Evolutionary conservation across 2,329 filamentous ascomycete species (phyloP), one percentile per base, ranked within the genome.

Genomic region (Septoria petroselini): DNA sequence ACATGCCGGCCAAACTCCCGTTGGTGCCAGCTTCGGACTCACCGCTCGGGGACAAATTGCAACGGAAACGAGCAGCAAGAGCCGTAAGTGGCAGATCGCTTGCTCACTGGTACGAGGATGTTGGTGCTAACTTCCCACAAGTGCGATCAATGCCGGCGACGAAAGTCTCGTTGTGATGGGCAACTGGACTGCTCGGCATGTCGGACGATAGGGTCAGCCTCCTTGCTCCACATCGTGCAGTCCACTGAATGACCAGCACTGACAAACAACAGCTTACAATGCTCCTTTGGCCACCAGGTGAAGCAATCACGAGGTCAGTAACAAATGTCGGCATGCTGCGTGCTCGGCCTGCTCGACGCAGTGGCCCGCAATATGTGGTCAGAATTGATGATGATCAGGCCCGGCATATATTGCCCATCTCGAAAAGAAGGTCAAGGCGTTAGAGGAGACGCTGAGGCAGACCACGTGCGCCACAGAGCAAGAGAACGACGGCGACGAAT

Each of bases 341-440:
- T n/a, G n/a, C n/a, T n/a, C n/a, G n/a, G n/a, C n/a, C n/a, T n/a
- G n/a, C n/a, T n/a, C n/a, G n/a, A n/a, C n/a, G n/a, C n/a, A n/a
- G n/a, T n/a, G n/a, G n/a, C n/a, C n/a, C n/a, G n/a, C n/a, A n/a
- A n/a, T n/a, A n/a, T n/a, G n/a, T 14, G 8, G 3, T 17, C 40
- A 31, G 9, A 30, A 12, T 34, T 39, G 25, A 47, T 18, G 11
- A 12, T 11, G 14, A 30, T 4, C 12, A 40, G 43, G 57, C 18
- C 54, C 54, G n/a, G 48, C 51, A 12, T 59, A 59, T 29, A 52
- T 59, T 14, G 57, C 52, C 7, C 52, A 57, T 37, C 48, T 59
- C 6, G 57, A 59, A 34, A 53, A 54, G 41, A 54, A 51, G 27
- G 48, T 57, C 21, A 42, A 53, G 12, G 48, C 57, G 5, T 48